Conservation (phyloP, 768 basidiomycete genomes). For the Phaeolepiota aurea region DNA sequence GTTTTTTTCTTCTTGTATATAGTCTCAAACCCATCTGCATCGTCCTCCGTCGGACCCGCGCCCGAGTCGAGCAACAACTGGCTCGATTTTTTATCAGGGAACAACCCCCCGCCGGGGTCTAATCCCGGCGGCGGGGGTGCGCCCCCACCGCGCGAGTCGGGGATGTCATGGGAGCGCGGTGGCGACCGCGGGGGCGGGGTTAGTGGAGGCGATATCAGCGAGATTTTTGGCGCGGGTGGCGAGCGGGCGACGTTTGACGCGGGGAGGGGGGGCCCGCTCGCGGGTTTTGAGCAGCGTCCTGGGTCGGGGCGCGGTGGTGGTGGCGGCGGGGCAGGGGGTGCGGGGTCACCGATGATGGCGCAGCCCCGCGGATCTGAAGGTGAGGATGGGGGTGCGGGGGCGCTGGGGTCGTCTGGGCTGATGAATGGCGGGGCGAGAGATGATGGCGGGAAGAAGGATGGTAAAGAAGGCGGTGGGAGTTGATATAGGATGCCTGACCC, state of each 20-base stretch:
- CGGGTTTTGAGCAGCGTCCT: not conserved
- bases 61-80: conserved; percentile 13
- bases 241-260: not conserved
- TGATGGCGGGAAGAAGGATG: not conserved
- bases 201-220: conserved; percentile 6
- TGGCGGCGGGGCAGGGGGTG: too few species aligned
- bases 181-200: conserved; percentile 5
- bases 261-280: not conserved
- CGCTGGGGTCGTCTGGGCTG: not conserved
- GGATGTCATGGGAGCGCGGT: conserved; percentile 24
- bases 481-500: too few species aligned
- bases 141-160: conserved; percentile 8
- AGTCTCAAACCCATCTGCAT: conserved; percentile 5
- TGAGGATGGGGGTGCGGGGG: not conserved
- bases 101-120: conserved; percentile 8
- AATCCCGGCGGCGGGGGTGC: conserved; percentile 4
- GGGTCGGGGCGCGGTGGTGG: not conserved
- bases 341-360: not conserved
- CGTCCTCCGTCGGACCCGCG: conserved; percentile 9
- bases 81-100: conserved; percentile 22
- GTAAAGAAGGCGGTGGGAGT: not conserved
- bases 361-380: not conserved
- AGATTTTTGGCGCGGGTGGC: conserved; percentile 8
- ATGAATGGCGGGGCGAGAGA: not conserved
- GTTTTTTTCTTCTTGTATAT: not conserved